Base-by-base conservation (phyloP, 192 early-diverging fungal species). In the Mortierella claussenii region DNA sequence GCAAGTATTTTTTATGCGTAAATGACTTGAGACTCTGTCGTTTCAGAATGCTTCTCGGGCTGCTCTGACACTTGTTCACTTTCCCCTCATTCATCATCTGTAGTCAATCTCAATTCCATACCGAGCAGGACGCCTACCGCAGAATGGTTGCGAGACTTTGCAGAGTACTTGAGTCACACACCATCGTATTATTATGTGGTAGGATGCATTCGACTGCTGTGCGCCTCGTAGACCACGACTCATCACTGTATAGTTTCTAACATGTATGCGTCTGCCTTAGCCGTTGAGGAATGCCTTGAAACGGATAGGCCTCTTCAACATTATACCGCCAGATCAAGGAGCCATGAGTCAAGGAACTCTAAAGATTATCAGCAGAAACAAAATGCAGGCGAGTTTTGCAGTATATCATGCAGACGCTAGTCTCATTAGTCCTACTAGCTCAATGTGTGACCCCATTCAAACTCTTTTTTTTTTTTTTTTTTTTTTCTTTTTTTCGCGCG, bases 171-270 rank as follows among this genome's bases (percentile, higher is more conserved):
- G 52, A 87, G 86, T 53, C 85, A 89, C 30, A 88, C 86, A 4
- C 90, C 87, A 4, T 79, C 81, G 2, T 89, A 91, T 66, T 90
- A 90, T 44, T 78, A 85, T 24, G 79, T 83, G 40, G 87, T 86
- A 33, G 69, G 90, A 30, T 73, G 89, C 18, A 80, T 81, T 44
- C 24, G 13, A 40, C 7, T 40, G 0, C 18, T n/a, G n/a, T n/a
- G n/a, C n/a, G n/a, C n/a, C n/a, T n/a, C n/a, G n/a, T n/a, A n/a
- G n/a, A n/a, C n/a, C n/a, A n/a, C n/a, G n/a, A n/a, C n/a, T n/a
- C n/a, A n/a, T n/a, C n/a, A n/a, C n/a, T n/a, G n/a, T n/a, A n/a
- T n/a, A n/a, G n/a, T n/a, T n/a, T n/a, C n/a, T n/a, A n/a, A n/a
- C n/a, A n/a, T n/a, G n/a, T n/a, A n/a, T n/a, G n/a, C n/a, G n/a